Evolutionary conservation across 345 rosid genomes (phyloP).

Genomic region (Eucalyptus albens): DNA sequence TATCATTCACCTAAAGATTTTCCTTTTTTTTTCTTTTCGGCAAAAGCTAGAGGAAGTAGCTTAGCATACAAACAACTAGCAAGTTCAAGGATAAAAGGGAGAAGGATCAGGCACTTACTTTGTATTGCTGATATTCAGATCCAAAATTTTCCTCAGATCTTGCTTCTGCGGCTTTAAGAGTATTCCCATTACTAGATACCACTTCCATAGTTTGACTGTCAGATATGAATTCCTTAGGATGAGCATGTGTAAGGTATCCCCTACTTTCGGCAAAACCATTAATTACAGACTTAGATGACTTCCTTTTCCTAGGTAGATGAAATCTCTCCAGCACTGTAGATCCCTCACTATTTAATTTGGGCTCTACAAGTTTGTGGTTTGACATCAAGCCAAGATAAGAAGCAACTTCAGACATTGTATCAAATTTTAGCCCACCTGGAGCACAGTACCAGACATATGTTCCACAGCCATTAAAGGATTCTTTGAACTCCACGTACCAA

Average conservation of each 20-base stretch:
- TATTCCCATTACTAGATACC: constrained; percentile 9
- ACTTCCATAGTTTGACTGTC: constrained; percentile 20
- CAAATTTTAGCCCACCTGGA: constrained; percentile 76
- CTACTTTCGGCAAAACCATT: constrained; percentile 51
- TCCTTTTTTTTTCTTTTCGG: not conserved
- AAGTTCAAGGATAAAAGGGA: not conserved
- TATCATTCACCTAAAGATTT: not conserved
- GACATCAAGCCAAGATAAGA: constrained; percentile 62
- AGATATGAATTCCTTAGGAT: constrained; percentile 23
- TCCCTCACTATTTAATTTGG: constrained; percentile 28
- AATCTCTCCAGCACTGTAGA: constrained; percentile 40
- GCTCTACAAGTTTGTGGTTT: constrained; percentile 27
- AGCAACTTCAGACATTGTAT: constrained; percentile 78
- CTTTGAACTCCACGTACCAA: constrained; percentile 70
- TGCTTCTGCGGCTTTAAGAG: constrained; percentile 22
- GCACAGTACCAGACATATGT: constrained; percentile 52
- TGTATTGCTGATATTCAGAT: constrained; percentile 17
- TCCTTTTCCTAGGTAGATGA: constrained; percentile 47
- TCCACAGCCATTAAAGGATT: constrained; percentile 33
- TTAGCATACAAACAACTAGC: not conserved
- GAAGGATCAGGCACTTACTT: constrained; percentile 28
- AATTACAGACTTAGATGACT: constrained; percentile 23
- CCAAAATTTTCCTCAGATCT: constrained; percentile 16
- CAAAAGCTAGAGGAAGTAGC: not conserved
- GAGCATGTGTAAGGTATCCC: constrained; percentile 24